Conservation (phyloP, 2,329 filamentous ascomycete species). For the Aspergillus sp. region DNA sequence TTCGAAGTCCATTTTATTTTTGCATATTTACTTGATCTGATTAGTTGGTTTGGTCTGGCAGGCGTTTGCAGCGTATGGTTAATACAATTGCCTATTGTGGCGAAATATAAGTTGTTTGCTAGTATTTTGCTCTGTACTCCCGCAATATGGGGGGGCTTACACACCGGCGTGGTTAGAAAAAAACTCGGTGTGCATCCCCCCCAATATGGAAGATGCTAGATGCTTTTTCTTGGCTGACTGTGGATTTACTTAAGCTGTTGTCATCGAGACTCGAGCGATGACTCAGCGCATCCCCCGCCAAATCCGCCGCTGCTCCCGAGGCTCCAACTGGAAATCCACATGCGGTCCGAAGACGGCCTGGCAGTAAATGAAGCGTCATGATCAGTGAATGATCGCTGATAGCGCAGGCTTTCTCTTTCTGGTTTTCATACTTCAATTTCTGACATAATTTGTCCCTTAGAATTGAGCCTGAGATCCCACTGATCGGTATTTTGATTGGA, state of each 20-base stretch:
- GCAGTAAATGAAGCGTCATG: neutral
- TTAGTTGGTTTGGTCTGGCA: neutral
- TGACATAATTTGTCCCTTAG: too few relatives aligned
- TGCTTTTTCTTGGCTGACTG: neutral
- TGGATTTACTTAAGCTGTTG: constrained; percentile 9
- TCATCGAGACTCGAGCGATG: constrained; percentile 8
- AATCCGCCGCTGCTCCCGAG: constrained; percentile 16
- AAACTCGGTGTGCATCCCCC: too few relatives aligned
- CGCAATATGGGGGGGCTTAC: neutral
- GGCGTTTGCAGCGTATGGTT: neutral
- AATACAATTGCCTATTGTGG: neutral
- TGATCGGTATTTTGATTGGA: neutral
- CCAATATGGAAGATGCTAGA: constrained; percentile 12
- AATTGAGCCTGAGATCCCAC: neutral
- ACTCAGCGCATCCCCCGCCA: constrained; percentile 18
- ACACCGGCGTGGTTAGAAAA: too few relatives aligned
- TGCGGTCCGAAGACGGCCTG: constrained; percentile 8
- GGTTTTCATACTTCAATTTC: neutral
- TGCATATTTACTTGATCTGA: neutral
- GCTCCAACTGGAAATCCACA: constrained; percentile 11
- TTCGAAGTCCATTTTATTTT: neutral
- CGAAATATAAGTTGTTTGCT: neutral
- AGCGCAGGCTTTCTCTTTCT: neutral
- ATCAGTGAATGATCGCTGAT: neutral
- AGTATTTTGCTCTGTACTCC: neutral